Base-by-base conservation (phyloP, 148 eudicot genomes). In the Cornus florida region DNA sequence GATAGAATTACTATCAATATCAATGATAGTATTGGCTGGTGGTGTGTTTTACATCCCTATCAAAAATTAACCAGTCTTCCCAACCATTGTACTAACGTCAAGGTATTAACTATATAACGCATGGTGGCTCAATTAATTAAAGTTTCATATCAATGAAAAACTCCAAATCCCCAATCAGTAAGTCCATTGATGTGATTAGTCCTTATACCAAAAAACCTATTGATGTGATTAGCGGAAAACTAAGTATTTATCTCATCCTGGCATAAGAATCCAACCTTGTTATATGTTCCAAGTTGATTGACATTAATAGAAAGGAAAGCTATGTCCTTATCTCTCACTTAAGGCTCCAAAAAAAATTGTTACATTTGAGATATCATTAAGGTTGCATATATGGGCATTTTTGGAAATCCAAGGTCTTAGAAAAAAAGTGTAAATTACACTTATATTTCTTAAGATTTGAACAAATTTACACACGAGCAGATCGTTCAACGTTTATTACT, bases 191-290 rank as follows among this genome's bases (percentile, higher is more conserved):
- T 24, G 48, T 70, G 72, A 39, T 39, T 70, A 28, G 28, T 28
- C 28, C 28, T 28, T 28, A 28, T 28, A 28, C 28, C 28, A 28
- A 28, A 28, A 28, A 28, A 28, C 1, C 0, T 28, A 39, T 70
- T 70, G 72, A 70, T 24, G 48, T 70, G 72, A 39, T 39, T 70
- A 70, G 11, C 32, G 71, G 28, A 68, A 31, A 68, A 68, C 64
- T 57, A 57, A 13, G 20, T 57, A 1, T 57, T 57, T 57, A 57
- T 57, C 64, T 57, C 64, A 67, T 67, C 4, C 71, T 8, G 43
- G 17, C 43, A 31, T 2, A 69, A 32, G 71, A n/a, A 33, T 69
- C 28, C 9, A 70, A 35, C 28, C 28, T 28, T 28, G 17, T 48
- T 57, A 57, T 8, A 0, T 16, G 13, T 57, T 57, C 64, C 2